Conservation (phyloP, 768 basidiomycete species). For the Tylopilus intermedius region DNA sequence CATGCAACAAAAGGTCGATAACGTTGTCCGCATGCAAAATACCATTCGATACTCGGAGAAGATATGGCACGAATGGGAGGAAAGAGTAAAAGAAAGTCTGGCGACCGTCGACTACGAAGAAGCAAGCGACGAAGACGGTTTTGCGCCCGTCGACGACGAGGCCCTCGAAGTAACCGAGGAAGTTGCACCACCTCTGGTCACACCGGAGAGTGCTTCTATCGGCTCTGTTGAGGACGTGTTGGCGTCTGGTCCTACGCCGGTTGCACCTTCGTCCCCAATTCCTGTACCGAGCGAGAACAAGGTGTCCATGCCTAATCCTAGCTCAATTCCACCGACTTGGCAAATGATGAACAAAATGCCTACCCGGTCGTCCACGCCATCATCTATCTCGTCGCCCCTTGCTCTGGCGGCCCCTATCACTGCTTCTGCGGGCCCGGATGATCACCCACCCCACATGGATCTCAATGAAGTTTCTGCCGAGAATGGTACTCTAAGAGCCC, state of each 20-base stretch:
- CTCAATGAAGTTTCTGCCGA: slow-evolving; percentile 48
- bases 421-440: slow-evolving; percentile 58
- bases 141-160: slow-evolving; percentile 27
- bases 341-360: slow-evolving; percentile 44
- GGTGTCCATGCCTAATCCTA: slow-evolving; percentile 33
- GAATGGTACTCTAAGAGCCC: slow-evolving; percentile 49
- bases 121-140: slow-evolving; percentile 41
- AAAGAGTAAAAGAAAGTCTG: slow-evolving; percentile 69
- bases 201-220: slow-evolving; percentile 17
- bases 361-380: slow-evolving; percentile 83
- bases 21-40: slow-evolving; percentile 92
- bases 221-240: slow-evolving; percentile 25
- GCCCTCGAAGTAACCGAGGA: slow-evolving; percentile 23
- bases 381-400: slow-evolving; percentile 82
- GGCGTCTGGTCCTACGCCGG: slow-evolving; percentile 64
- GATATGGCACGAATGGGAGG: slow-evolving; percentile 96
- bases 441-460: slow-evolving; percentile 59
- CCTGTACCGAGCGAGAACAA: slow-evolving; percentile 20
- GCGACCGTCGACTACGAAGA: slow-evolving; percentile 54
- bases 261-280: slow-evolving; percentile 50
- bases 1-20: slow-evolving; percentile 91
- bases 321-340: slow-evolving; percentile 45
- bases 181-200: slow-evolving; percentile 7
- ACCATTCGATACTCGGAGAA: slow-evolving; percentile 96
- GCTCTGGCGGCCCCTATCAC: slow-evolving; percentile 82